Evolutionary conservation across 164 flowering plant genomes (phyloP).

Genomic region (Vitis cinerea): DNA sequence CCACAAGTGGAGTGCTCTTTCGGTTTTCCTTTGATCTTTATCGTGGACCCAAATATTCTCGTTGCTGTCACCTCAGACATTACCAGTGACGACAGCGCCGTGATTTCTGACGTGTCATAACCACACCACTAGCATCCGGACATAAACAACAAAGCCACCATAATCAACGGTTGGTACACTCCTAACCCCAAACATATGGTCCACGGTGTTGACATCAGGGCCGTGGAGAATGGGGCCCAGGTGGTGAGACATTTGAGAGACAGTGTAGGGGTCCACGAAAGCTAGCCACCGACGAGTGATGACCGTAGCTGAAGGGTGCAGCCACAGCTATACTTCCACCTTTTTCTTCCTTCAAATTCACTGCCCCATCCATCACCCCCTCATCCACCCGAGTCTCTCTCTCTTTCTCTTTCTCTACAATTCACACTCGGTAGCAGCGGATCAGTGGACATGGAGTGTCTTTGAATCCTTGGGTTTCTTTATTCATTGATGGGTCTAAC

Average conservation of each 20-base stretch:
- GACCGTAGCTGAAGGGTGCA: not conserved
- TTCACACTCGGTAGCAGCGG: not conserved
- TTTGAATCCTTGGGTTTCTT: not conserved
- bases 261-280: constrained; percentile 20
- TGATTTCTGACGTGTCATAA: constrained; percentile 26
- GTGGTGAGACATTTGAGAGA: constrained; percentile 7
- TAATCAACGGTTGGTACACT: constrained; percentile 11
- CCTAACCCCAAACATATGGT: not conserved
- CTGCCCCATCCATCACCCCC: constrained; percentile 13
- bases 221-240: constrained; percentile 19
- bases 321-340: constrained; percentile 10
- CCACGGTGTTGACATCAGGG: not conserved
- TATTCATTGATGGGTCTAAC: constrained; percentile 54
- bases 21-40: constrained; percentile 51
- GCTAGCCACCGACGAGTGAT: constrained; percentile 35
- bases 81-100: constrained; percentile 30
- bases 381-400: constrained; percentile 2
- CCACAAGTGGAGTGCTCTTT: constrained; percentile 54
- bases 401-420: constrained; percentile 3
- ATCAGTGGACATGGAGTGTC: constrained; percentile 3
- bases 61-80: constrained; percentile 34
- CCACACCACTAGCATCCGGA: too few species aligned
- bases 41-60: constrained; percentile 56
- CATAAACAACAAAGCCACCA: too few species aligned
- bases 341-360: constrained; percentile 65